Base-by-base conservation (phyloP, 331 rosid genomes). In the Pyrus hybrid region DNA sequence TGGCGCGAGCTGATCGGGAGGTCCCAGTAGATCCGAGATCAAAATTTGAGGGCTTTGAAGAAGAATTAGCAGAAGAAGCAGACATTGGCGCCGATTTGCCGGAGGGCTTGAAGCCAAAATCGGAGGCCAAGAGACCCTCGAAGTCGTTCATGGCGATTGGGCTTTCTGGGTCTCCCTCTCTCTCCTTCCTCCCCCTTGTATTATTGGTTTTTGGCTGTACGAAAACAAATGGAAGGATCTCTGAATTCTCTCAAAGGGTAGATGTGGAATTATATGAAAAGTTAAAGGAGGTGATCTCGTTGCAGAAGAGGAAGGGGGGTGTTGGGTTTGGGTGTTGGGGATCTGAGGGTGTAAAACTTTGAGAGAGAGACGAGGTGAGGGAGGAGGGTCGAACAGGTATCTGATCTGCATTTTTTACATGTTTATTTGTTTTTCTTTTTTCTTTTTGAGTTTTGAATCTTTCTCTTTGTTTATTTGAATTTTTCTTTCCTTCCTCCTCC, bases 11-110 rank as follows among this genome's bases (percentile, higher is more conserved):
- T 68, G 96, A 84, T 85, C 84, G 88, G 73, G 91, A 77, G 37
- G 83, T 71, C 29, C 73, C 76, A 25, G 73, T 90, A 62, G 97
- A 91, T 87, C 93, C 96, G 62, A 82, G 84, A 85, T 93, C 94
- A 84, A 87, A 86, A 76, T 76, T 79, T 23, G 82, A 71, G 32
- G 73, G 73, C 79, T 87, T 89, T 47, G 84, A 70, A 2, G 71
- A 62, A 53, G 71, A 49, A 53, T 51, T 22, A 23, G 72, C 63
- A 5, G 83, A 74, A 58, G 92, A 64, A 17, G 80, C 72, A 41
- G 96, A 87, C 93, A 92, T 88, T 72, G 97, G 93, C 7, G 86
- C 89, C 23, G 92, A 79, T 72, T 92, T 89, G 5, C 91, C 95
- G 8, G 91, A 90, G 1, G 90, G 86, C 76, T 92, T 92, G 89